Percentiles rank a stretch among this genome's conserved stretches.
Evolutionary conservation across 2,329 filamentous ascomycete genomes (phyloP).

Genomic region (Aplosporella prunicola): DNA sequence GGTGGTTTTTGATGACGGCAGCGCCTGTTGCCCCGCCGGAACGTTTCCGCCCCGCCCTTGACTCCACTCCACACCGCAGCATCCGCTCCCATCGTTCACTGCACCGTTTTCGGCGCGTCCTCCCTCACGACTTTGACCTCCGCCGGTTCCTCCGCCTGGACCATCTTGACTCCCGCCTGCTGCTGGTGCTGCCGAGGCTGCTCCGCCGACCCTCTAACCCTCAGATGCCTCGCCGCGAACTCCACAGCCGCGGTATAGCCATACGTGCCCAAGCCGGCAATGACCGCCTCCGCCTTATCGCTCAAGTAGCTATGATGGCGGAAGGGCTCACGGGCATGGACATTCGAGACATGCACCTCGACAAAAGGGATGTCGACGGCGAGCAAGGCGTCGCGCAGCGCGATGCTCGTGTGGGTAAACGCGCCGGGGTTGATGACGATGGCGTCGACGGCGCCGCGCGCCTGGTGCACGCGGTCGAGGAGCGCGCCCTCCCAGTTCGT

Average conservation of each 20-base stretch:
- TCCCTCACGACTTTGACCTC: not conserved
- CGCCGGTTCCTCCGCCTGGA: not conserved
- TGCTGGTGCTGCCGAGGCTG: not conserved
- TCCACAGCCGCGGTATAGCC: constrained; percentile 40
- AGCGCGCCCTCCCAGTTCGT: constrained; percentile 71
- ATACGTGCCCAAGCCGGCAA: constrained; percentile 53
- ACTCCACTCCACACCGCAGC: not conserved
- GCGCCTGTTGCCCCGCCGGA: constrained; percentile 9
- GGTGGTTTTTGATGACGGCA: too few species aligned
- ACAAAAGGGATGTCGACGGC: constrained; percentile 64
- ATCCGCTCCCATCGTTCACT: not conserved
- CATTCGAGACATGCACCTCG: constrained; percentile 68
- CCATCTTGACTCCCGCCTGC: not conserved
- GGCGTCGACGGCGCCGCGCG: constrained; percentile 49
- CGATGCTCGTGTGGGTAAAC: constrained; percentile 67
- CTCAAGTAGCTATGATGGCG: constrained; percentile 62
- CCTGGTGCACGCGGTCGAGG: constrained; percentile 63
- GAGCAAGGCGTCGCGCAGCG: constrained; percentile 62
- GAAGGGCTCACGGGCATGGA: constrained; percentile 61
- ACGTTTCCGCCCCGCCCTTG: constrained; percentile 1
- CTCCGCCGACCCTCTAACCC: constrained; percentile 5
- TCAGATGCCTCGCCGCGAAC: constrained; percentile 28
- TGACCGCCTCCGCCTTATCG: constrained; percentile 66
- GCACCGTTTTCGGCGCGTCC: not conserved
- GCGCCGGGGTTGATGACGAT: constrained; percentile 69